A percentile compares a stretch with the other conserved stretches of the same genome.
These are phyloP conservation scores for Erythrophleum fordii DNA, from an alignment of 306 rosid species.

Conservation along the genomic window DNA sequence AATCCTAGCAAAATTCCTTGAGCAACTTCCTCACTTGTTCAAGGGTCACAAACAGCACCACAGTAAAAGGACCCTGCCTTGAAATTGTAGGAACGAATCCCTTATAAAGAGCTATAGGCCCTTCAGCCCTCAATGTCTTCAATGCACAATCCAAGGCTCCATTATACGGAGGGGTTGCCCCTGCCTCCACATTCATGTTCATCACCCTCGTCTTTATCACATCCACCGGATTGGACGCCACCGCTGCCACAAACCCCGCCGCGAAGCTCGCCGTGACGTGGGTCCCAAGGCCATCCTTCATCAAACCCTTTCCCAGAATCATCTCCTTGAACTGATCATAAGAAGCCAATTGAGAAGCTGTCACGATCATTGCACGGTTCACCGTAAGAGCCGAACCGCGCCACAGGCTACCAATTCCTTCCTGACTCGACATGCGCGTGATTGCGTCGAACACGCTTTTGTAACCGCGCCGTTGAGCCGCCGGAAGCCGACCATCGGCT, in stretches of 20 bases:
- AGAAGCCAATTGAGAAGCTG: conserved; percentile 2
- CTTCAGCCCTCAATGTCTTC: conserved; percentile 55
- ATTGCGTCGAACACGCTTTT: neutral
- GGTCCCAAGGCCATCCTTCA: conserved; percentile 1
- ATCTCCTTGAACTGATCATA: conserved; percentile 17
- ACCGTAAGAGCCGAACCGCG: conserved; percentile 1
- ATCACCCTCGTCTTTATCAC: conserved; percentile 74
- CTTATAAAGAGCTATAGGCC: neutral
- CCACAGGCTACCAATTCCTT: conserved; percentile 9
- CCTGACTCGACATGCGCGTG: neutral
- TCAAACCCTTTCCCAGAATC: conserved; percentile 1
- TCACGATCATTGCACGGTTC: conserved; percentile 1
- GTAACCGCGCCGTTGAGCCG: neutral
- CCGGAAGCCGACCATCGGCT: conserved; percentile 17
- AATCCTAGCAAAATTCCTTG: neutral
- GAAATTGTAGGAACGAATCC: conserved; percentile 7
- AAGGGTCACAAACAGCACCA: conserved; percentile 12
- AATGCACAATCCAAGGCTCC: conserved; percentile 68
- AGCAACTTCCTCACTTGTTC: conserved; percentile 4
- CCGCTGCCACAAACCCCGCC: conserved; percentile 36
- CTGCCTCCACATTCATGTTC: conserved; percentile 67
- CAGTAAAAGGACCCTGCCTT: neutral
- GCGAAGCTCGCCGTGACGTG: conserved; percentile 3
- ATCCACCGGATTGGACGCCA: conserved; percentile 75
- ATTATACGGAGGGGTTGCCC: conserved; percentile 49